These are phyloP conservation scores for Amanita inopinata DNA, from an alignment of 768 basidiomycete species.

Conservation along the genomic window DNA sequence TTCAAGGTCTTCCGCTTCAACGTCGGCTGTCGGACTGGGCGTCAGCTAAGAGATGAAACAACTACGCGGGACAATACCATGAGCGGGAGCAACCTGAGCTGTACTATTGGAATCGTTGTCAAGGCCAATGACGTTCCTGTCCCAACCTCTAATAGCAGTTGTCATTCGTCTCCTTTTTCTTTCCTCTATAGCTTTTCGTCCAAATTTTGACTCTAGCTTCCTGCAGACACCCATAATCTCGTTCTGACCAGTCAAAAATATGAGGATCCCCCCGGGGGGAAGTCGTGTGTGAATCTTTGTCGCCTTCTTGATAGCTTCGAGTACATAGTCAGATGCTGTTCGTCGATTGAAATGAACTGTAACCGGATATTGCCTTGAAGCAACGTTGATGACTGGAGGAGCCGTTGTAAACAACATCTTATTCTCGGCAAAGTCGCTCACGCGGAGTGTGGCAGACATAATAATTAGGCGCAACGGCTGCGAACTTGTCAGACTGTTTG, in stretches of 20 bases:
- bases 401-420: constrained; percentile 65
- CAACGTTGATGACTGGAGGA: constrained; percentile 87
- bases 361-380: constrained; percentile 90
- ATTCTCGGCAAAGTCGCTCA: constrained; percentile 89
- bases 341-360: constrained; percentile 88
- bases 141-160: constrained; percentile 5
- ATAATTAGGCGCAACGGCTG: constrained; percentile 89
- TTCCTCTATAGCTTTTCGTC: constrained; percentile 49
- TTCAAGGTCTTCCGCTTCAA: constrained; percentile 79
- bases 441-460: constrained; percentile 97
- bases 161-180: constrained; percentile 28
- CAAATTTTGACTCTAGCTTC: constrained; percentile 71
- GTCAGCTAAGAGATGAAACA: not conserved
- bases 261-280: constrained; percentile 86
- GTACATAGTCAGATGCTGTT: constrained; percentile 81
- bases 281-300: constrained; percentile 87
- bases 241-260: constrained; percentile 93
- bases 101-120: not conserved
- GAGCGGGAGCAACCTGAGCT: constrained; percentile 28
- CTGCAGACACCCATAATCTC: constrained; percentile 84
- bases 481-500: constrained; percentile 4
- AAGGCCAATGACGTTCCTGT: not conserved
- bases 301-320: constrained; percentile 84
- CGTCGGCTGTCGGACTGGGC: constrained; percentile 37
- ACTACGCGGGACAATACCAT: constrained; percentile 26